Conservation (phyloP, 164 flowering plant genomes). For the Vitis labrusca region DNA sequence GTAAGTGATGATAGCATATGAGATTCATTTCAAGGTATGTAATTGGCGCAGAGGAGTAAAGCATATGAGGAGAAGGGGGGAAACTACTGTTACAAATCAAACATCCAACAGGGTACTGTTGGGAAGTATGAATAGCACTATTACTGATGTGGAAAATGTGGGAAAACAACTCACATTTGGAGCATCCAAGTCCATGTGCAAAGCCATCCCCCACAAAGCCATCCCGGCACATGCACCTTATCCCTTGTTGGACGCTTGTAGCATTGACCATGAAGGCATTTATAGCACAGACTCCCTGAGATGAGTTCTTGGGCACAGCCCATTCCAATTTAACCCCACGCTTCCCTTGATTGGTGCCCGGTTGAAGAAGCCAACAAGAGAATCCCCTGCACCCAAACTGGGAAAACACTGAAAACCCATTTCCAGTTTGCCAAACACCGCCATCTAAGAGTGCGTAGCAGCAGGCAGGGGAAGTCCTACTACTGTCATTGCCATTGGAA, state of each 20-base stretch:
- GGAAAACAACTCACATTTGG: constrained; percentile 51
- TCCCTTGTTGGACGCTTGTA: constrained; percentile 47
- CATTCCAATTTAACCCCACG: constrained; percentile 79
- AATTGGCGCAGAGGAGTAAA: too few species aligned
- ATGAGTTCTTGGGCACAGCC: constrained; percentile 56
- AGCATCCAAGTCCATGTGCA: constrained; percentile 58
- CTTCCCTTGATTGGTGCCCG: constrained; percentile 34
- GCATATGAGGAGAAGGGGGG: too few species aligned
- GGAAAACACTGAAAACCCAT: constrained; percentile 50
- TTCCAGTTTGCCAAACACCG: constrained; percentile 53
- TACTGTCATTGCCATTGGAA: constrained; percentile 9
- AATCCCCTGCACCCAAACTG: constrained; percentile 78
- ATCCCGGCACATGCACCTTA: constrained; percentile 58
- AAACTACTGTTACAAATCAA: too few species aligned
- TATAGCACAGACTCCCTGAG: constrained; percentile 39
- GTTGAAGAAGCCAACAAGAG: constrained; percentile 53
- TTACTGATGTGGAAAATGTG: neutral
- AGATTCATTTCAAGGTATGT: too few species aligned
- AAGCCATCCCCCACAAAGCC: constrained; percentile 78
- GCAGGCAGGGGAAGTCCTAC: constrained; percentile 35
- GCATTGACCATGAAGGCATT: constrained; percentile 56
- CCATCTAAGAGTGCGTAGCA: constrained; percentile 66
- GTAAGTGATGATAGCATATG: too few species aligned
- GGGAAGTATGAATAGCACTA: too few species aligned
- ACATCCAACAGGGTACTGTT: too few species aligned